Evolutionary conservation across 305 asterid genomes (phyloP).

Genomic region (Solanum aculeatissimum): DNA sequence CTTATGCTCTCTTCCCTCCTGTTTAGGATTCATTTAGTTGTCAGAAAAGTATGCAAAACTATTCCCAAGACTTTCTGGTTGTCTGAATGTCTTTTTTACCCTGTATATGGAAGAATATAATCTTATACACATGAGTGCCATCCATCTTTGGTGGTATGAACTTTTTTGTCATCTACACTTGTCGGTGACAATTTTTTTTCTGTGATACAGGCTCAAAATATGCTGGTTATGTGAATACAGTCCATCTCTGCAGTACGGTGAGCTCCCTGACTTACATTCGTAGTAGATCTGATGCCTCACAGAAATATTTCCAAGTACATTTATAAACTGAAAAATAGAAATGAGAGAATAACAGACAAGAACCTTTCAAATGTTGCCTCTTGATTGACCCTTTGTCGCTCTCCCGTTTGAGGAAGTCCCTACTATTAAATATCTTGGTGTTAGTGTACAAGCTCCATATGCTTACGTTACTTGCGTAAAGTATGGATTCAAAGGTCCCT

Average conservation of each 20-base stretch:
- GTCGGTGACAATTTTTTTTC: background rate
- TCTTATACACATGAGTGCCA: background rate
- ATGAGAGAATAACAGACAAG: background rate
- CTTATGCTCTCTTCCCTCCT: background rate
- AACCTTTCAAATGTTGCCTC: background rate
- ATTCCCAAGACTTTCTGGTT: background rate
- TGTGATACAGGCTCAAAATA: constrained; percentile 69
- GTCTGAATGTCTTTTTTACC: background rate
- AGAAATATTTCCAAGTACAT: background rate
- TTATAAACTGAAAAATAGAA: background rate
- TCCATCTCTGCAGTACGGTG: constrained; percentile 91
- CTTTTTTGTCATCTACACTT: background rate
- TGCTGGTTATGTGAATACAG: constrained; percentile 80
- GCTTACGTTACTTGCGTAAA: background rate
- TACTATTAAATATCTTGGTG: background rate
- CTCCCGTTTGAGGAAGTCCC: background rate
- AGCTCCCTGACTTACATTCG: constrained; percentile 10
- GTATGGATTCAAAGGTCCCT: background rate
- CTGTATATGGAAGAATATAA: background rate
- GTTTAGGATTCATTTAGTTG: background rate
- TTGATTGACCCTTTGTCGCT: background rate
- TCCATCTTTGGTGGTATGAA: background rate
- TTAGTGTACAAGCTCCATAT: background rate
- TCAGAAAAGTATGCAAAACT: background rate
- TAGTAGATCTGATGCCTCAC: background rate